These are phyloP conservation scores for Rutstroemia sydowiana DNA, from an alignment of 2,329 filamentous ascomycete species.

Conservation along the genomic window DNA sequence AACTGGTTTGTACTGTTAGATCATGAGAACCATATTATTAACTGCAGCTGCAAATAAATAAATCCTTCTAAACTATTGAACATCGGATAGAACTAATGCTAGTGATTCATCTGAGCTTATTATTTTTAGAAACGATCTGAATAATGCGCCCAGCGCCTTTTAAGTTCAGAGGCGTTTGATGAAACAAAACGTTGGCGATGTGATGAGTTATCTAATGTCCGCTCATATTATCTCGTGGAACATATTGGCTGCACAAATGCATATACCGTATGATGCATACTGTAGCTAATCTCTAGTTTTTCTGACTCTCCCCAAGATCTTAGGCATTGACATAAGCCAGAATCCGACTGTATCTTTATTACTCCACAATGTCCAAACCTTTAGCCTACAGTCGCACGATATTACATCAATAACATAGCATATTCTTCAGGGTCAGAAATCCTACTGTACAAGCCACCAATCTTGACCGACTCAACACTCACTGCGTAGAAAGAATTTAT, in stretches of 20 bases:
- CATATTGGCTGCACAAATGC: no score
- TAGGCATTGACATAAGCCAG: no score
- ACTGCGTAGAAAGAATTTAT: background rate
- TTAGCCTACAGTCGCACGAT: background rate
- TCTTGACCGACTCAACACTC: background rate
- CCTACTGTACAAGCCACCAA: background rate
- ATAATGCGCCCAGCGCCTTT: background rate
- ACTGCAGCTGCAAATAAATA: slow-evolving; percentile 1
- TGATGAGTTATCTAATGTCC: no score
- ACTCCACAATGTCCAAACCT: background rate
- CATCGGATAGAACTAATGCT: background rate
- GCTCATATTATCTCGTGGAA: no score
- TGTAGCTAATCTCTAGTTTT: no score
- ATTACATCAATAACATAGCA: background rate
- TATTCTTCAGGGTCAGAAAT: background rate
- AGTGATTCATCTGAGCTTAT: background rate
- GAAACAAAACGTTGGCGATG: background rate
- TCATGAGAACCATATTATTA: slow-evolving; percentile 4
- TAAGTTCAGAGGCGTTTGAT: background rate
- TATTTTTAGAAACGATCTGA: background rate
- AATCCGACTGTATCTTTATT: background rate
- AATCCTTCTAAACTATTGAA: background rate
- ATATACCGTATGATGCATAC: no score
- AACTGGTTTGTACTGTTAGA: background rate
- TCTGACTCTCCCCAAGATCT: no score